Base-by-base conservation (phyloP, 768 basidiomycete genomes). In the Rhizopogon salebrosus region DNA sequence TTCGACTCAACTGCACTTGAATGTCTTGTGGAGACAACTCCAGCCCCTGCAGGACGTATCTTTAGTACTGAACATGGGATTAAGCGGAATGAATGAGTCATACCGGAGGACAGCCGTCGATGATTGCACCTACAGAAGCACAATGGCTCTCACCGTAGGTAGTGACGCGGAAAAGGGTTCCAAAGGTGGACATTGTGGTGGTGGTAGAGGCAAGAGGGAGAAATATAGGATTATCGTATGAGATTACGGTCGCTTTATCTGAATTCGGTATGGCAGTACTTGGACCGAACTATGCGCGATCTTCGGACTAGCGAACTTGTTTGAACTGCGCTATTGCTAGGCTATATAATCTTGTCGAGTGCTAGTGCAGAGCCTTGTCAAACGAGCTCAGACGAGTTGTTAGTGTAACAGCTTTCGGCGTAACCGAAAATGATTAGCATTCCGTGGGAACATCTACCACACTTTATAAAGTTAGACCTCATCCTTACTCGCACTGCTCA, bases 101-200 rank as follows among this genome's bases (percentile, higher is more conserved):
- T 70, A 97, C 95, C 36, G 95, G 95, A 49, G 95, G 95, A 59
- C 93, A 93, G 31, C 97, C 97, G 66, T 98, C 97, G 62, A 99
- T 84, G 70, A 99, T 98, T 34, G 92, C 93, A 13, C 97, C 97
- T 34, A 98, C 97, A 13, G 92, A 95, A 27, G 90, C 83, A 67
- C 97, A 98, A 68, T 99, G 97, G 57, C 90, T 93, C 75, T 99
- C 97, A 54, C 97, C 97, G 66, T 90, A 99, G 58, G 97, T 99
- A 49, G 95, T 95, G 24, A 99, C 97, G 42, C 92, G 82, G 75
- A 91, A 99, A 36, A 91, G 75, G 23, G 78, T 82, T 22, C 97
- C 97, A 71, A 89, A 99, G 51, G 94, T 90, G 22, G 93, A 95
- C 97, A 99, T 98, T 23, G 35, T n/a, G 35, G 38, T 31, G 56